These are phyloP conservation scores for Mollisiaceae sp. DNA, from an alignment of 2,329 filamentous ascomycete species.

Conservation along the genomic window DNA sequence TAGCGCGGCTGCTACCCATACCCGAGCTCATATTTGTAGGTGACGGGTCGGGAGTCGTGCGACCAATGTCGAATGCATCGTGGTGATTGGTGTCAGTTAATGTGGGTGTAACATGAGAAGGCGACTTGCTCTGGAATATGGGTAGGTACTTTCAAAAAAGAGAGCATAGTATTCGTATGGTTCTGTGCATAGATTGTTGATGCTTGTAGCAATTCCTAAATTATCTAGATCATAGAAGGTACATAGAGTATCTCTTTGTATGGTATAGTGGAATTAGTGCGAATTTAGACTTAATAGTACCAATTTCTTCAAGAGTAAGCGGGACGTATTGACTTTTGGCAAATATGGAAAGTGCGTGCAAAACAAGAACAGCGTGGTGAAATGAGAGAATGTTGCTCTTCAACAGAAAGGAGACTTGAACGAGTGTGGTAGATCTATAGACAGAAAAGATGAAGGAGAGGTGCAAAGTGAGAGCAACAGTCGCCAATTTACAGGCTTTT, in stretches of 20 bases:
- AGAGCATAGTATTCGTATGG: conserved; percentile 8
- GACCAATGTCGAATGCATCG: conserved; percentile 13
- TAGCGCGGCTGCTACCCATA: conserved; percentile 56
- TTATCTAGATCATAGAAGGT: conserved; percentile 1
- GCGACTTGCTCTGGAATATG: neutral
- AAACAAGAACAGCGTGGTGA: too few species aligned
- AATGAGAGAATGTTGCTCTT: too few species aligned
- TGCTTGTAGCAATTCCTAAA: neutral
- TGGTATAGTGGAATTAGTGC: too few species aligned
- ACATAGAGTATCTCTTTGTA: neutral
- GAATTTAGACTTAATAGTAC: too few species aligned
- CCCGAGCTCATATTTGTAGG: conserved; percentile 9
- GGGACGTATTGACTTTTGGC: too few species aligned
- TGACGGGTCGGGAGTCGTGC: neutral
- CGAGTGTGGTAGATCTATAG: too few species aligned
- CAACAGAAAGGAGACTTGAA: too few species aligned
- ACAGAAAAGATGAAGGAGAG: too few species aligned
- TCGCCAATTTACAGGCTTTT: too few species aligned
- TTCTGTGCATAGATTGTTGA: conserved; percentile 8
- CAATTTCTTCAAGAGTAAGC: too few species aligned
- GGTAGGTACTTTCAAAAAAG: neutral
- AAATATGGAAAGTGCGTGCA: too few species aligned
- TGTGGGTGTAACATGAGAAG: neutral
- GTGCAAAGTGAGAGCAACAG: too few species aligned
- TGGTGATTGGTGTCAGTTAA: neutral